Evolutionary conservation across 1,139 yeast genomes (phyloP).

Genomic region (Suzukiozyma palmioleophila): DNA sequence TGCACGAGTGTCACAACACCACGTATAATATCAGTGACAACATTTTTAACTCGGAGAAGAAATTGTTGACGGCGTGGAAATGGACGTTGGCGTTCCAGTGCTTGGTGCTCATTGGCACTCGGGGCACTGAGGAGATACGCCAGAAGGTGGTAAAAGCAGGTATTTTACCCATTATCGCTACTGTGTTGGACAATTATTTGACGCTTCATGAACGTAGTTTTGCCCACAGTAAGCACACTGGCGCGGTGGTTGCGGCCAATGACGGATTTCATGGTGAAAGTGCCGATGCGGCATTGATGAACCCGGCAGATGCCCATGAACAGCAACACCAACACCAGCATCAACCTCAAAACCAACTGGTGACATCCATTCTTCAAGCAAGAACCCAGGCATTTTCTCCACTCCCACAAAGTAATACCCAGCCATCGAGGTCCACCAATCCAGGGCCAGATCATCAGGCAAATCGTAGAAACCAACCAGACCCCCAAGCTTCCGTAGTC

Average conservation of each 20-base stretch:
- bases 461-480: background rate
- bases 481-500: slow-evolving; percentile 2
- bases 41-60: slow-evolving; percentile 43
- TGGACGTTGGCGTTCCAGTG: slow-evolving; percentile 96
- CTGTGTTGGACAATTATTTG: slow-evolving; percentile 82
- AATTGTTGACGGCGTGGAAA: slow-evolving; percentile 80
- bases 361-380: too few species aligned
- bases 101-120: slow-evolving; percentile 81
- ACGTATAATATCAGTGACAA: slow-evolving; percentile 28
- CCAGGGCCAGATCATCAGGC: too few species aligned
- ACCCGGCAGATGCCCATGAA: background rate
- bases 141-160: slow-evolving; percentile 90
- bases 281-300: background rate
- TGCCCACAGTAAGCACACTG: slow-evolving; percentile 23
- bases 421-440: too few species aligned
- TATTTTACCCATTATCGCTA: slow-evolving; percentile 83
- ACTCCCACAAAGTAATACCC: too few species aligned
- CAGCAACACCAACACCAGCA: slow-evolving; percentile 7
- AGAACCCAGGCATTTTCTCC: too few species aligned
- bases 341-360: background rate
- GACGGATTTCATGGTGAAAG: background rate
- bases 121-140: slow-evolving; percentile 85
- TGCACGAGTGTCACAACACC: slow-evolving; percentile 67
- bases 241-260: background rate
- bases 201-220: slow-evolving; percentile 39